A percentile compares a stretch with the other conserved stretches of the same genome.
Evolutionary conservation across 176 grass and related monocot species (phyloP).

Genomic region (Musa beccarii): DNA sequence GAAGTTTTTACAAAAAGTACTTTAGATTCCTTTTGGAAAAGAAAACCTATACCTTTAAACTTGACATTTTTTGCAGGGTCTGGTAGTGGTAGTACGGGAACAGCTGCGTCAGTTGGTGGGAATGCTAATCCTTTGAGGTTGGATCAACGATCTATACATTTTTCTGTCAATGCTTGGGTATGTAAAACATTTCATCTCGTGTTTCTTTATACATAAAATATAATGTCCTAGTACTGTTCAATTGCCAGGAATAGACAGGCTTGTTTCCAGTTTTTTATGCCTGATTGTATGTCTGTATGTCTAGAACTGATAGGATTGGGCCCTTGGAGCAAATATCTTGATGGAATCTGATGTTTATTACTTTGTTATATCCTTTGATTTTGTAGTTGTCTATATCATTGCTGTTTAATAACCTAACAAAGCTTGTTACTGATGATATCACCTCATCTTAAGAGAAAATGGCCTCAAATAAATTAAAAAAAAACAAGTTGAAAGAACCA

Average conservation of each 20-base stretch:
- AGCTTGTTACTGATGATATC: background rate
- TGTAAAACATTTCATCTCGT: slow-evolving; percentile 5
- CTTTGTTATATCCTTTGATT: too few relatives aligned
- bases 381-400: too few relatives aligned
- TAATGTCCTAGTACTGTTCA: background rate
- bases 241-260: background rate
- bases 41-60: background rate
- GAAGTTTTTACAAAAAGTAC: background rate
- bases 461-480: background rate
- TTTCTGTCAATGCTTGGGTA: slow-evolving; percentile 94
- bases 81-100: slow-evolving; percentile 29
- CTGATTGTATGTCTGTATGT: background rate
- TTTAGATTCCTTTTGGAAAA: background rate
- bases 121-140: slow-evolving; percentile 55
- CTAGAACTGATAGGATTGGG: background rate
- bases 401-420: background rate
- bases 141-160: slow-evolving; percentile 70
- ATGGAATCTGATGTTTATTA: too few relatives aligned
- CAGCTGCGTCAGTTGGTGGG: slow-evolving; percentile 23
- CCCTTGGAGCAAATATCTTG: background rate
- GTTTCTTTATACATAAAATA: background rate
- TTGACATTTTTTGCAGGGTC: slow-evolving; percentile 37
- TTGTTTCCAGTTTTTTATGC: background rate
- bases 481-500: background rate
- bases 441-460: background rate